Conservation (phyloP, 2,329 filamentous ascomycete species). For the Hypoxylon sp. region DNA sequence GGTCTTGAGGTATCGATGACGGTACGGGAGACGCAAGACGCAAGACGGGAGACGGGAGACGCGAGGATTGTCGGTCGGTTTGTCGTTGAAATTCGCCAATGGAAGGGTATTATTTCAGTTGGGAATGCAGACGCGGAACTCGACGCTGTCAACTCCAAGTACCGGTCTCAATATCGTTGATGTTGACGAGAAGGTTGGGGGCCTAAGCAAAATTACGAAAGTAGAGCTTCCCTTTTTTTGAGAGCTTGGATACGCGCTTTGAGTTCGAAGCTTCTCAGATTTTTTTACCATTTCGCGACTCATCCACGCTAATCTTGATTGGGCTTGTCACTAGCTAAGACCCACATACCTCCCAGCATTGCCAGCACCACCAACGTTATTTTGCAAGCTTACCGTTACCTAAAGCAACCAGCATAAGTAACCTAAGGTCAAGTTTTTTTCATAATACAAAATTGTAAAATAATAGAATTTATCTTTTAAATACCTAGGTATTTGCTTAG, state of each 20-base stretch:
- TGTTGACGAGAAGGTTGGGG: conserved; percentile 37
- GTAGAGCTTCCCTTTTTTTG: conserved; percentile 40
- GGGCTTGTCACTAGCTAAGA: conserved; percentile 11
- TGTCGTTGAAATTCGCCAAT: not conserved
- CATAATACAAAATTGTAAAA: too few species aligned
- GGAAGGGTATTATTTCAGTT: not conserved
- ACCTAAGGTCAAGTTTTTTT: too few species aligned
- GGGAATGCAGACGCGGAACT: not conserved
- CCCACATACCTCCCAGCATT: conserved; percentile 1
- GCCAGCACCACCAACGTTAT: not conserved
- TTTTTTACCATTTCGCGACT: conserved; percentile 33
- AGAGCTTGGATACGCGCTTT: conserved; percentile 43
- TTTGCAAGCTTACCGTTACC: not conserved
- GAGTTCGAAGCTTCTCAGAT: conserved; percentile 24
- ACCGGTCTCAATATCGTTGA: not conserved
- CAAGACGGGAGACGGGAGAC: conserved; percentile 13
- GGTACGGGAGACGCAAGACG: conserved; percentile 8
- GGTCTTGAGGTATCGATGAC: not conserved
- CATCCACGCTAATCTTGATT: conserved; percentile 42
- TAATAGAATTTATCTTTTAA: too few species aligned
- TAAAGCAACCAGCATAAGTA: not conserved
- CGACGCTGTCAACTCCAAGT: not conserved
- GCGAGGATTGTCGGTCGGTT: conserved; percentile 4
- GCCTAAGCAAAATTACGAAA: too few species aligned
- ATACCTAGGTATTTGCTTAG: too few species aligned